Conservation (phyloP, 1,284 basidiomycete species). For the Puccinia polysora region DNA sequence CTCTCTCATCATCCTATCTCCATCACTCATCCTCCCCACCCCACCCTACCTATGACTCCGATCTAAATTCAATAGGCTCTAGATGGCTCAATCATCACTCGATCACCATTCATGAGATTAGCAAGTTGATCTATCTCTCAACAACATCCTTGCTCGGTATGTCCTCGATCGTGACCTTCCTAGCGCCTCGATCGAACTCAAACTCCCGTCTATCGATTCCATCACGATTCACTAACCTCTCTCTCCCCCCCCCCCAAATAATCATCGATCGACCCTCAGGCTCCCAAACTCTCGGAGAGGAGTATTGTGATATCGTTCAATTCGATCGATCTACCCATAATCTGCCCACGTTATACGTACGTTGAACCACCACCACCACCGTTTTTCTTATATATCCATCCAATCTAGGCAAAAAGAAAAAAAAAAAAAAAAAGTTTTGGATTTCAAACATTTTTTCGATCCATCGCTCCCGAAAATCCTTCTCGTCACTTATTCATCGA, state of each 20-base stretch:
- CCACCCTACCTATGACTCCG: neutral
- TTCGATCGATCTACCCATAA: conserved; percentile 48
- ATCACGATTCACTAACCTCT: neutral
- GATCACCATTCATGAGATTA: conserved; percentile 2
- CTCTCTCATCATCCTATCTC: neutral
- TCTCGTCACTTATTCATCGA: too few relatives aligned
- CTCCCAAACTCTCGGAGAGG: conserved; percentile 55
- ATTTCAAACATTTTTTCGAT: neutral
- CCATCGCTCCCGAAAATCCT: too few relatives aligned
- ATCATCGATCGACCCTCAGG: too few relatives aligned
- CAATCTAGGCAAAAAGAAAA: too few relatives aligned
- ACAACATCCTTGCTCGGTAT: conserved; percentile 24
- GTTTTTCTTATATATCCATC: too few relatives aligned
- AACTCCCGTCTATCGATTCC: too few relatives aligned
- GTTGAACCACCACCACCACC: conserved; percentile 14
- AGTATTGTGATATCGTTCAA: conserved; percentile 54
- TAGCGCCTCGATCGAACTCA: neutral
- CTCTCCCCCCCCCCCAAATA: too few relatives aligned
- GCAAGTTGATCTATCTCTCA: conserved; percentile 25
- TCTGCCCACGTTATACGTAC: conserved; percentile 48
- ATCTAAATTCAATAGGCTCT: conserved; percentile 11
- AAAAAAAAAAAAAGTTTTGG: neutral
- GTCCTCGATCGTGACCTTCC: neutral
- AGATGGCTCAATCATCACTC: conserved; percentile 28
- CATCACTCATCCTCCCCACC: neutral